Percentiles rank a stretch among this genome's conserved stretches.
Evolutionary conservation across 2,329 filamentous ascomycete genomes (phyloP).

Genomic region (Fusarium annulatum): DNA sequence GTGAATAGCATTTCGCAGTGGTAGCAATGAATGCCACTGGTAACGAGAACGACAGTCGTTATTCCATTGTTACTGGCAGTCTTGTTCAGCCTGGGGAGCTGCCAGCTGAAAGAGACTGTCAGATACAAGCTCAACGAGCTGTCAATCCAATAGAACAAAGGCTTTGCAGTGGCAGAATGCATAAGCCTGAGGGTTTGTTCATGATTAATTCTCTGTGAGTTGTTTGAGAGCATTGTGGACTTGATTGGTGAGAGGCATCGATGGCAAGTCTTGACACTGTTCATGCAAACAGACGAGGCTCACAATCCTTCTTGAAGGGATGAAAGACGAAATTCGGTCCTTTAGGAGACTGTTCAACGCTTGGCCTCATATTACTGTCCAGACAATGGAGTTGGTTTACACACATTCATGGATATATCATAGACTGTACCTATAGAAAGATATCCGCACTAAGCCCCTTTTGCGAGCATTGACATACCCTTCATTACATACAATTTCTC

Average conservation of each 20-base stretch:
- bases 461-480: accelerated
- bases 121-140: accelerated
- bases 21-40: neutral
- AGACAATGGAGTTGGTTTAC: accelerated
- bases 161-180: accelerated
- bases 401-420: accelerated
- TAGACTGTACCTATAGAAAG: accelerated
- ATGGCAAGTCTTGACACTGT: neutral
- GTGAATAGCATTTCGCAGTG: neutral
- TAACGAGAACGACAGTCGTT: neutral
- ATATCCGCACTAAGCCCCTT: accelerated
- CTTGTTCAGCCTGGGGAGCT: neutral
- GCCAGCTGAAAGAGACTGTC: neutral
- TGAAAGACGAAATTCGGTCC: accelerated
- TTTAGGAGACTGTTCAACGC: accelerated
- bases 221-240: neutral
- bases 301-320: no score
- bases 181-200: accelerated
- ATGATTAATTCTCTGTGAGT: neutral
- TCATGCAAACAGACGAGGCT: no score
- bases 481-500: accelerated
- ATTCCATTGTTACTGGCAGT: neutral
- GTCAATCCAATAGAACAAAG: accelerated
- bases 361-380: accelerated
- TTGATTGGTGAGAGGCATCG: neutral